phyloP scores from a whole-genome alignment of 106 monocot species.

The Phalaenopsis aphrodite region DNA sequence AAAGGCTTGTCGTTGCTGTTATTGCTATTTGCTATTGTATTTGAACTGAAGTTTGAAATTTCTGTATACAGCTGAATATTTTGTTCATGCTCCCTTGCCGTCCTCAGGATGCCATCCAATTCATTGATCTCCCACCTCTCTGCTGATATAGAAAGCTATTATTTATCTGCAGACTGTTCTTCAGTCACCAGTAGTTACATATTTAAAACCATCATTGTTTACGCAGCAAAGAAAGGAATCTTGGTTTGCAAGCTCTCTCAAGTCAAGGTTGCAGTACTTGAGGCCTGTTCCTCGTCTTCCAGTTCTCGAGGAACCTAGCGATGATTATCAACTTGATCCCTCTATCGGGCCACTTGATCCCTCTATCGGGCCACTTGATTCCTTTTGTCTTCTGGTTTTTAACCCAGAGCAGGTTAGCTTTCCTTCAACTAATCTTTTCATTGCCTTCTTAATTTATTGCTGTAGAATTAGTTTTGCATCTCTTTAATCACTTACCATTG shows the following conservation, averaged over 20 bases:
- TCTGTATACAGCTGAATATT: not conserved
- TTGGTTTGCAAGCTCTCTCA: conserved; percentile 77
- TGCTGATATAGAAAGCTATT: not conserved
- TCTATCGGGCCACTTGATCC: conserved; percentile 66
- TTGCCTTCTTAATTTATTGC: not conserved
- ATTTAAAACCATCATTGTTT: not conserved
- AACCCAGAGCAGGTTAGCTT: conserved; percentile 73
- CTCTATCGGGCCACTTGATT: conserved; percentile 64
- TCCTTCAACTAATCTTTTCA: not conserved
- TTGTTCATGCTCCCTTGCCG: not conserved
- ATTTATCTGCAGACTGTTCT: not conserved
- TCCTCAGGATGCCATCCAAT: too few relatives aligned
- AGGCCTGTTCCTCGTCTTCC: conserved; percentile 71
- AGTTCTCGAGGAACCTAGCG: conserved; percentile 24
- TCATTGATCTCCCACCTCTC: not conserved
- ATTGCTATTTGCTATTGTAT: too few relatives aligned
- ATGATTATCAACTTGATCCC: conserved; percentile 48
- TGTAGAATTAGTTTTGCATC: not conserved
- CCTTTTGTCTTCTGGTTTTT: conserved; percentile 77
- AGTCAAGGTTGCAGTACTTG: conserved; percentile 78
- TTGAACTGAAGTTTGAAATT: not conserved
- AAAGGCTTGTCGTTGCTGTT: too few relatives aligned
- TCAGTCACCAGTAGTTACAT: not conserved
- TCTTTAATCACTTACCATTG: not conserved
- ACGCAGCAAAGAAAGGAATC: conserved; percentile 77